Base-by-base conservation (phyloP, 345 rosid genomes). In the Aquilaria malaccensis region DNA sequence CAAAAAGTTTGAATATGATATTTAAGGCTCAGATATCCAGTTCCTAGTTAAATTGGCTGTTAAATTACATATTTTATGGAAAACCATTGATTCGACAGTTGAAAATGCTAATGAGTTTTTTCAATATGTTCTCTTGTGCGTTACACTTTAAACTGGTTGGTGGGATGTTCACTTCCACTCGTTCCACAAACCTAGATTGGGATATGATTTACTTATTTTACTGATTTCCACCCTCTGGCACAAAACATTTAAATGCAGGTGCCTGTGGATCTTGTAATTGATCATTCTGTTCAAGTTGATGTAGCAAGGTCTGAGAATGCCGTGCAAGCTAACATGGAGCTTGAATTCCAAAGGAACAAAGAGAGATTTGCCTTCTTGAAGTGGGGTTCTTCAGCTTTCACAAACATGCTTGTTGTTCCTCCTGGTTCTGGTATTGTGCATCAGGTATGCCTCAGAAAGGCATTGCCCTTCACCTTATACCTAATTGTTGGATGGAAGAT, bases 341-440 rank as follows among this genome's bases (percentile, higher is more conserved):
- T 88, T 65, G 99, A 95, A 72, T 95, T 95, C 78, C 83, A 79
- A 67, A 83, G 99, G 78, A 95, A 95, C 85, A 88, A 86, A 64
- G 97, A 91, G 78, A 83, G 99, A 72, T 95, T 95, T 77, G 90
- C 88, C 69, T 95, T 95, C 71, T 96, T 95, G 60, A 95, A 95
- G 69, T 91, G 99, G 99, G 99, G 96, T 9, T 91, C 99, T 51
- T 71, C 74, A 53, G 99, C 96, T 48, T 91, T 95, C 70, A 81
- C 57, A 60, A 95, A 95, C 74, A 95, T 91, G 96, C 96, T 95
- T 67, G 97, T 95, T 69, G 99, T 95, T 56, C 99, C 99, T 66
- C 99, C 99, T 45, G 99, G 99, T 50, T 95, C 99, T 70, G 99
- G 99, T 64, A 95, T 95, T 60, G 99, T 95, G 55, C 99, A 95